Conservation (phyloP, 345 rosid species). For the Conringia planisiliqua region DNA sequence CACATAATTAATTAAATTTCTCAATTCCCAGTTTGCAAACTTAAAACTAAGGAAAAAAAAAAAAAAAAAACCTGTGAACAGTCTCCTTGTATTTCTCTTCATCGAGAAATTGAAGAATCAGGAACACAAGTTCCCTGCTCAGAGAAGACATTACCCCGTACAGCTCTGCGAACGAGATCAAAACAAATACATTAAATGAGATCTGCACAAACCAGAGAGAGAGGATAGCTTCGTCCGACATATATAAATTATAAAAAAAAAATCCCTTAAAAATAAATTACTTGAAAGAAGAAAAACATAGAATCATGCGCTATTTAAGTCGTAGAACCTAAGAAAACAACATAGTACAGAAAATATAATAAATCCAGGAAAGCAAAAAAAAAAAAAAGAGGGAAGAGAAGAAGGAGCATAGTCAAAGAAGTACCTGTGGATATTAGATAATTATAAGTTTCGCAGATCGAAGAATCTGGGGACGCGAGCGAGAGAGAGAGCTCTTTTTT, state of each 20-base stretch:
- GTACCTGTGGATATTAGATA: neutral
- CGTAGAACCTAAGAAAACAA: neutral
- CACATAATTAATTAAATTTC: neutral
- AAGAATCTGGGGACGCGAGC: slow-evolving; percentile 7
- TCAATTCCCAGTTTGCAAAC: neutral
- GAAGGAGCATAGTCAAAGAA: neutral
- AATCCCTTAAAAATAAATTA: neutral
- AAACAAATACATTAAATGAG: slow-evolving; percentile 22
- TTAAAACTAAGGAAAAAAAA: neutral
- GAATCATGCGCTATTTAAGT: neutral
- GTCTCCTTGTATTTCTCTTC: slow-evolving; percentile 80
- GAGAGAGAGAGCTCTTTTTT: neutral
- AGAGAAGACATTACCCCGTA: slow-evolving; percentile 64
- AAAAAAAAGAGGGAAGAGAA: neutral
- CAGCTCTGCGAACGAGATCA: slow-evolving; percentile 22
- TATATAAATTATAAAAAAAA: neutral
- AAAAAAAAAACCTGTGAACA: slow-evolving; percentile 57
- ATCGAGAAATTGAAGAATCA: slow-evolving; percentile 85
- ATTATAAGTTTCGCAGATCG: slow-evolving; percentile 10
- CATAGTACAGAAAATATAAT: neutral
- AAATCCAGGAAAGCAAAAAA: neutral
- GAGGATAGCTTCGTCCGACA: neutral
- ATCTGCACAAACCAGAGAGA: slow-evolving; percentile 18
- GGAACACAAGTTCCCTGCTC: slow-evolving; percentile 81
- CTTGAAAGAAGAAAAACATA: neutral